These are phyloP conservation scores for Suillus ampliporus DNA, from an alignment of 768 basidiomycete genomes.

Conservation along the genomic window DNA sequence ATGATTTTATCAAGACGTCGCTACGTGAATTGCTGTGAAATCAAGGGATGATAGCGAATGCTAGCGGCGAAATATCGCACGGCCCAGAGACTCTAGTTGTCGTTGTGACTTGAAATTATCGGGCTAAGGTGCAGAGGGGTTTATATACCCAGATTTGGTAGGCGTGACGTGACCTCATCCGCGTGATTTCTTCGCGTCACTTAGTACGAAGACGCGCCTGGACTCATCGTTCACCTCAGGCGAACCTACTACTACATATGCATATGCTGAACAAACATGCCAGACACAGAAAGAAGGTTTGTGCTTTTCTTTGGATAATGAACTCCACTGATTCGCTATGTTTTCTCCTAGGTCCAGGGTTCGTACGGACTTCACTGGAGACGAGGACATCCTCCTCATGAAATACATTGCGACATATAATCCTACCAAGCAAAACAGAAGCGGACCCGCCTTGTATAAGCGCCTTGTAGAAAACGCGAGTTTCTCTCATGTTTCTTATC, in stretches of 20 bases:
- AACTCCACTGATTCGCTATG: not conserved
- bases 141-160: not conserved
- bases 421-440: slow-evolving; percentile 46
- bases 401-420: slow-evolving; percentile 57
- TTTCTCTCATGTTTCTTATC: not conserved
- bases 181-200: slow-evolving; percentile 7
- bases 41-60: too few relatives aligned
- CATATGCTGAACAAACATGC: not conserved
- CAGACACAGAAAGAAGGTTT: not conserved
- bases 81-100: too few relatives aligned
- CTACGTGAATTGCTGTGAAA: too few relatives aligned
- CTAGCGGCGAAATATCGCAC: too few relatives aligned
- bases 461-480: slow-evolving; percentile 50
- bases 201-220: slow-evolving; percentile 4
- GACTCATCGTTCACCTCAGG: not conserved
- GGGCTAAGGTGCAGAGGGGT: not conserved
- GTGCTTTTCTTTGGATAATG: not conserved
- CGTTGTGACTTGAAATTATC: too few relatives aligned
- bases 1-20: not conserved
- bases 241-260: not conserved
- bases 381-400: slow-evolving; percentile 50
- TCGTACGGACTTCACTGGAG: slow-evolving; percentile 37
- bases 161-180: slow-evolving; percentile 5
- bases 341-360: slow-evolving; percentile 13
- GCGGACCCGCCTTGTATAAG: slow-evolving; percentile 52